phyloP scores from a whole-genome alignment of 306 rosid species.

The Malus fusca region DNA sequence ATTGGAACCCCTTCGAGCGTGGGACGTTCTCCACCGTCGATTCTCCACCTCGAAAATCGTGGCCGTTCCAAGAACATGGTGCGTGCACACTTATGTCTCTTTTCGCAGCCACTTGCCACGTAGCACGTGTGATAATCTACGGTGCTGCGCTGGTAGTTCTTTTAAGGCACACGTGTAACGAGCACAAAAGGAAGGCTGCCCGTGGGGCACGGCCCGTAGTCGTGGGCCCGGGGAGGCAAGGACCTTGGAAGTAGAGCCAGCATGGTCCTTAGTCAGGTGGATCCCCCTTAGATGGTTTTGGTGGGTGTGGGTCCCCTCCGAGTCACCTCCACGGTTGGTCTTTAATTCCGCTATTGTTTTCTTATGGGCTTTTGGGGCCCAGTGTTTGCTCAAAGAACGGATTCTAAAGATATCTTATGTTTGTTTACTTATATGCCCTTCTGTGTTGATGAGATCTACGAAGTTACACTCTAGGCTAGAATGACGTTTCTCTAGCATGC shows the following conservation, averaged over 20 bases:
- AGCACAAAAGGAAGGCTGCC: conserved; percentile 16
- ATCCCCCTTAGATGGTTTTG: conserved; percentile 32
- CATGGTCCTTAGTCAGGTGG: conserved; percentile 40
- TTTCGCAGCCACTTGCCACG: conserved; percentile 8
- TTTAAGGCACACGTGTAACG: conserved; percentile 37
- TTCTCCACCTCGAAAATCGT: background rate
- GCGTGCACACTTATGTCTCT: background rate
- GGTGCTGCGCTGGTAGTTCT: conserved; percentile 6
- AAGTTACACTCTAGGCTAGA: background rate
- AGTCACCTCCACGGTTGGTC: conserved; percentile 47
- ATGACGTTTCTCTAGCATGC: background rate
- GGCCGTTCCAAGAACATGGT: conserved; percentile 8
- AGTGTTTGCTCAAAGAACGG: background rate
- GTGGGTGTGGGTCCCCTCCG: conserved; percentile 48
- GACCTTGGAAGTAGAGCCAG: conserved; percentile 42
- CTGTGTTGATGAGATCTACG: accelerated
- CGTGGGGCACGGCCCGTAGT: conserved; percentile 31
- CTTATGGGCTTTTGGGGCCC: conserved; percentile 9
- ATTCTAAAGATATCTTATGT: background rate
- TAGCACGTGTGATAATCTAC: conserved; percentile 11
- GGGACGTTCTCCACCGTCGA: conserved; percentile 5
- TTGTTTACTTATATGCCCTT: background rate
- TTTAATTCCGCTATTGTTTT: background rate
- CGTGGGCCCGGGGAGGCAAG: conserved; percentile 35
- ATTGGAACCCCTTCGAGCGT: background rate